Conservation (phyloP, 2,329 filamentous ascomycete species). For the Chlorencoelia australis region DNA sequence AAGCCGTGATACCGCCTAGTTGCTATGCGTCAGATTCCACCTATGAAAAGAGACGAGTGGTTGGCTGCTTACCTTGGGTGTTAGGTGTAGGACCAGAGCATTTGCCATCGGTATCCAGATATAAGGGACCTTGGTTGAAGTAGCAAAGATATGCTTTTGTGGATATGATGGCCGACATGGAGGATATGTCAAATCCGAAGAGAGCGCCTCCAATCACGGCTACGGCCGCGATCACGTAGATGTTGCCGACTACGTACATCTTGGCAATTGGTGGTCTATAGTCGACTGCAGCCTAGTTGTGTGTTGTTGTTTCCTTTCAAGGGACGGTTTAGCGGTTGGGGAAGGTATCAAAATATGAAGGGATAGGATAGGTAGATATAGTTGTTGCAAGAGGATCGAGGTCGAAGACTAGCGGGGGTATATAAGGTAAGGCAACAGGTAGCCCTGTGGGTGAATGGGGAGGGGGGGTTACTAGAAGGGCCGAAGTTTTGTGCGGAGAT, state of each 20-base stretch:
- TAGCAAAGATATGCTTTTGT: slow-evolving; percentile 40
- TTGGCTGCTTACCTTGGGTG: slow-evolving; percentile 28
- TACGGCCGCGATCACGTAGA: slow-evolving; percentile 26
- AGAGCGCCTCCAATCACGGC: slow-evolving; percentile 25
- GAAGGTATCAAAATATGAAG: too few species aligned
- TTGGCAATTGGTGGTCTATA: too few species aligned
- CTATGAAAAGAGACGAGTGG: not conserved
- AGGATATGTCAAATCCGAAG: slow-evolving; percentile 43
- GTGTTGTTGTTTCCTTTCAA: too few species aligned
- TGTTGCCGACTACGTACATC: slow-evolving; percentile 20
- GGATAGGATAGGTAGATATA: too few species aligned
- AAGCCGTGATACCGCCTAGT: slow-evolving; percentile 56
- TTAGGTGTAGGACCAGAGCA: slow-evolving; percentile 42
- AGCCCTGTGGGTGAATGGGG: too few species aligned
- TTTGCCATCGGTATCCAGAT: slow-evolving; percentile 31
- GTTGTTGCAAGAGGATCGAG: too few species aligned
- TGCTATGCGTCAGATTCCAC: slow-evolving; percentile 38
- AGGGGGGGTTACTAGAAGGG: too few species aligned
- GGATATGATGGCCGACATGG: slow-evolving; percentile 47
- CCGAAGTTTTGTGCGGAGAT: too few species aligned
- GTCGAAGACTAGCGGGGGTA: too few species aligned
- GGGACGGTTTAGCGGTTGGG: too few species aligned
- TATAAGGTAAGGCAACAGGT: too few species aligned
- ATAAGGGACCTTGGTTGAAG: slow-evolving; percentile 33
- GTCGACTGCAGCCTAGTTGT: too few species aligned